These are phyloP conservation scores for Manihot esculenta DNA, from an alignment of 441 rosid species.

Conservation along the genomic window DNA sequence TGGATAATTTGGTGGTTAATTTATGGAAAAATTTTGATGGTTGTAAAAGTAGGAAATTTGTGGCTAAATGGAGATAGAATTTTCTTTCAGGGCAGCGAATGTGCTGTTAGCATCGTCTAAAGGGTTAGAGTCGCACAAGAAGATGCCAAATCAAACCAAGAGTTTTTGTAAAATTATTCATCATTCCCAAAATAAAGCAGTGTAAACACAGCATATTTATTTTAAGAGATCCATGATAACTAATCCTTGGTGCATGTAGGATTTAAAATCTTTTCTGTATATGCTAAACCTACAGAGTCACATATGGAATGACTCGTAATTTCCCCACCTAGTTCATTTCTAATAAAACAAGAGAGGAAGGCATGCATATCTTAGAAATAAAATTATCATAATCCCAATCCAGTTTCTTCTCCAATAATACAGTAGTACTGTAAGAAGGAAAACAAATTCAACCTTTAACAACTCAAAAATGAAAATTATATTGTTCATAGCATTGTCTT, in stretches of 20 bases:
- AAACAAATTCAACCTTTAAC: slow-evolving; percentile 10
- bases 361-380: background rate
- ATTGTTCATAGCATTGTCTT: background rate
- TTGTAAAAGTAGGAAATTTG: background rate
- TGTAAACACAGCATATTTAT: background rate
- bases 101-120: background rate
- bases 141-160: background rate
- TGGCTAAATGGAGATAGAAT: background rate
- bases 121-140: background rate
- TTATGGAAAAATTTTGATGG: no score
- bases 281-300: background rate
- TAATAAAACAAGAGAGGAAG: background rate
- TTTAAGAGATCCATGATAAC: background rate
- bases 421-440: background rate
- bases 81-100: background rate
- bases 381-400: background rate
- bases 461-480: background rate
- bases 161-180: background rate
- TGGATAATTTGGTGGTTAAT: no score
- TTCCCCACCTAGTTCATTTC: background rate
- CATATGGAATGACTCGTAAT: background rate
- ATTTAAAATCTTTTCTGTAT: background rate
- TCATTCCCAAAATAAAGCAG: background rate
- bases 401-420: background rate
- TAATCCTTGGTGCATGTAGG: background rate